Percentiles rank a stretch among this genome's conserved stretches.
These are phyloP conservation scores for Krasilnikovozyma curviuscula DNA, from an alignment of 768 basidiomycete genomes.

Conservation along the genomic window DNA sequence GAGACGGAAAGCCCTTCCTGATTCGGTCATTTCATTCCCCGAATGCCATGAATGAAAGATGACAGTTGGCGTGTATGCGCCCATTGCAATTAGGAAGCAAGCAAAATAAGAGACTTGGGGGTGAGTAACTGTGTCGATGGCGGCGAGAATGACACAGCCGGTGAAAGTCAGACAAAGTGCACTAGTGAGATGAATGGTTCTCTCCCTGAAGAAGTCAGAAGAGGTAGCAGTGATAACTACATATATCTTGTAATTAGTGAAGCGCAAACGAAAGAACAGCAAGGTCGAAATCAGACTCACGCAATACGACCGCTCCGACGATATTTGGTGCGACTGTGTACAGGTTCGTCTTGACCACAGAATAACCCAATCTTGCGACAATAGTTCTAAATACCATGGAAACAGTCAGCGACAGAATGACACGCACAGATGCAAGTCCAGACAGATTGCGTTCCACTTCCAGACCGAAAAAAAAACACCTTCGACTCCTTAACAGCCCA, in stretches of 20 bases:
- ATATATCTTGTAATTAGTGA: neutral
- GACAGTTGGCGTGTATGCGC: conserved; percentile 14
- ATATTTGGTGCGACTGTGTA: conserved; percentile 38
- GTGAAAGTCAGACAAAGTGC: conserved; percentile 13
- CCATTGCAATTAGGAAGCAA: neutral
- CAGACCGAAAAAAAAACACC: too few species aligned
- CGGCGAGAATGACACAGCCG: conserved; percentile 27
- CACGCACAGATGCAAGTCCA: too few species aligned
- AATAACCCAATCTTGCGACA: conserved; percentile 32
- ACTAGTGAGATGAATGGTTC: conserved; percentile 10
- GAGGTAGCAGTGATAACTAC: conserved; percentile 26
- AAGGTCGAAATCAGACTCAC: neutral
- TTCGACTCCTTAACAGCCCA: too few species aligned
- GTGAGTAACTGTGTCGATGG: too few species aligned
- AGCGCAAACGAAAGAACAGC: neutral
- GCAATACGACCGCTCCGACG: conserved; percentile 30
- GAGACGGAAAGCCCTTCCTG: conserved; percentile 26
- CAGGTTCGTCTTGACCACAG: conserved; percentile 36
- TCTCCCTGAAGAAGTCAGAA: conserved; percentile 33
- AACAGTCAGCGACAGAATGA: too few species aligned
- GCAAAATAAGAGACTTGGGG: too few species aligned
- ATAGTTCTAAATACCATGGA: too few species aligned
- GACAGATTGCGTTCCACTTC: too few species aligned
- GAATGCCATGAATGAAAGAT: conserved; percentile 28
- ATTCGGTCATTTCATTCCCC: conserved; percentile 36